A percentile compares a stretch with the other conserved stretches of the same genome.
Evolutionary conservation across 495 filamentous ascomycete species (phyloP).

Genomic region (Sordaria brevicollis): DNA sequence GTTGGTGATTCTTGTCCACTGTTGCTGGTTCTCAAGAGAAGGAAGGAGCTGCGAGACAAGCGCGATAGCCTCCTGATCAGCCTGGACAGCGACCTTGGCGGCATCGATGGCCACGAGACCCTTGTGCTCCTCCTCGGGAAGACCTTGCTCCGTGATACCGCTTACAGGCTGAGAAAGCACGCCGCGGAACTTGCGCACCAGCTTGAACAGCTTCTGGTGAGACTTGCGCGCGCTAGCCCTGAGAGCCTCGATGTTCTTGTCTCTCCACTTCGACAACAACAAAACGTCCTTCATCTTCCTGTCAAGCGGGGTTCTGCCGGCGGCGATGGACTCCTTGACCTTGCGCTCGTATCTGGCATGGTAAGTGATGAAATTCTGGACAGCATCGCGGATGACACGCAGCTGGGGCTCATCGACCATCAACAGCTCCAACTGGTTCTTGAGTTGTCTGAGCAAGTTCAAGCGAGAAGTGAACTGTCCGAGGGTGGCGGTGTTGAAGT

Average conservation of each 20-base stretch:
- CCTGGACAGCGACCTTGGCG: background rate
- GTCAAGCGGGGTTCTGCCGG: slow-evolving; percentile 58
- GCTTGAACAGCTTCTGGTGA: slow-evolving; percentile 82
- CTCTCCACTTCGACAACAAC: slow-evolving; percentile 87
- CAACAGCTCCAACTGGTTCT: slow-evolving; percentile 49
- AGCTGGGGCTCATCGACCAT: slow-evolving; percentile 44
- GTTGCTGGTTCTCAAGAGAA: slow-evolving; percentile 43
- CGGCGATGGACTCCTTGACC: slow-evolving; percentile 49
- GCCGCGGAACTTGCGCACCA: slow-evolving; percentile 78
- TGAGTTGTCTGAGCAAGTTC: slow-evolving; percentile 61
- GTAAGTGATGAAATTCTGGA: slow-evolving; percentile 68
- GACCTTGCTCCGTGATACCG: slow-evolving; percentile 50
- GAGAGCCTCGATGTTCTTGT: slow-evolving; percentile 83
- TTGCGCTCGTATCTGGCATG: slow-evolving; percentile 57
- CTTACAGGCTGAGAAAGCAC: slow-evolving; percentile 63
- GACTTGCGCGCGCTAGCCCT: slow-evolving; percentile 80
- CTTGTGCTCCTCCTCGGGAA: slow-evolving; percentile 42
- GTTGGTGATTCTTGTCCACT: slow-evolving; percentile 60
- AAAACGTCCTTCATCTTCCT: slow-evolving; percentile 83
- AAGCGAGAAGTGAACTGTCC: slow-evolving; percentile 73
- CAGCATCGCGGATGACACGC: slow-evolving; percentile 41
- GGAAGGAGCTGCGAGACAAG: slow-evolving; percentile 43
- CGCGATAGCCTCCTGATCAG: slow-evolving; percentile 34
- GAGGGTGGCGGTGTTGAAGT: slow-evolving; percentile 61
- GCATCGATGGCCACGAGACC: background rate